Evolutionary conservation across 2,329 filamentous ascomycete species (phyloP), one percentile per base, ranked within the genome.

Genomic region (Aspergillus sp.): DNA sequence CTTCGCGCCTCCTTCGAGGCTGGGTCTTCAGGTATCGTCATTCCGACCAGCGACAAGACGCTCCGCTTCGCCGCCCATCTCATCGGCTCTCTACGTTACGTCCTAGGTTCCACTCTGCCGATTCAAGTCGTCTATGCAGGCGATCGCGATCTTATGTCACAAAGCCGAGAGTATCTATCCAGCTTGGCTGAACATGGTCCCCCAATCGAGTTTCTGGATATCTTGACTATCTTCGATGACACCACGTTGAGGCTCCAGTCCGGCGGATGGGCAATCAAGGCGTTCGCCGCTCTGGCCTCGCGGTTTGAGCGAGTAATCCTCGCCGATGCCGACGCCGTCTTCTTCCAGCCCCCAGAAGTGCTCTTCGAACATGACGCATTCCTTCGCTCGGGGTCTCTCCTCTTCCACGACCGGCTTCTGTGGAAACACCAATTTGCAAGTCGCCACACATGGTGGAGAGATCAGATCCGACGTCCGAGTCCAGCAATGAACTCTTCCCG

Each of bases 21-120:
- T 6, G 22, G 32, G 2, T 55, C 55, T 4, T 46, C 59, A 1
- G 59, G 56, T 2, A 53, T 61, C 16, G 55, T 61, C 11, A 58
- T 61, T 14, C 59, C 59, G 26, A 61, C 59, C 11, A 61, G 59
- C 52, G 45, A 58, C 31, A 18, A 55, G 2, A 61, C 56, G 20
- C 52, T 61, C n/a, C 59, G 55, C 20, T 61, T 55, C 39, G 59
- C 59, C 0, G 51, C 42, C 2, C 59, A 58, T 18, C 56, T 61
- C 4, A 31, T 61, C 32, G 52, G 49, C 4, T 29, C 56, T 1
- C 5, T 61, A 5, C 59, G 59, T 16, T 49, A 31, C 6, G 59
- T 61, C 16, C 49, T 58, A 14, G 50, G 53, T 2, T 56, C 59
- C 10, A 54, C 49, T 0, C 49, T 61, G 1, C 59, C 59, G 0